Evolutionary conservation across 2,329 filamentous ascomycete species (phyloP), one percentile per base, ranked within the genome.

Genomic region (Microdochium bolleyi): DNA sequence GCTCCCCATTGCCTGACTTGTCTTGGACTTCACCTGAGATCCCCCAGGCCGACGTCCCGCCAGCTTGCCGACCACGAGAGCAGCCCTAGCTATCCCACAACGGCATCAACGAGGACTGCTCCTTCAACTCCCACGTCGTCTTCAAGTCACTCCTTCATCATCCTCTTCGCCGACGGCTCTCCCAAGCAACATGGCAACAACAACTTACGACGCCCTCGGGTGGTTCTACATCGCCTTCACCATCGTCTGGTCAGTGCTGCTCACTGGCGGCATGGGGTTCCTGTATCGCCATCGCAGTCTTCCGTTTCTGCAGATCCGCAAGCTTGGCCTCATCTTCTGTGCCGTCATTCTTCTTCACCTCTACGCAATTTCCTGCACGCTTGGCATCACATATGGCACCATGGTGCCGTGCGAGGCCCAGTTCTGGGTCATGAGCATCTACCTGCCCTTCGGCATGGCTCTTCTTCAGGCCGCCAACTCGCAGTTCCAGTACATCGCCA

Each of bases 391-490:
- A 22, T 58, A 66, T 51, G 63, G 64, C 24, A 51, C 68, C 25
- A 51, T 68, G 10, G 60, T 71, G n/a, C 78, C 80, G 0, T 79
- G 79, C 51, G 69, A 74, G 21, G 71, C 72, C 16, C 80, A 85
- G 64, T 87, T 75, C 63, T 87, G 83, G 81, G 75, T 84, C 64
- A 87, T 87, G 84, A 77, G 79, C 56, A 72, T 82, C 52, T 84
- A 81, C 63, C 70, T 87, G 2, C 84, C 84, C 11, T 76, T 82
- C 49, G 83, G 84, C 24, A 81, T 87, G 52, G 83, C 81, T 8
- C 67, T 87, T 4, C 86, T 86, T 61, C 83, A 87, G 61, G 83
- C 80, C 22, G 78, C 79, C 55, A 84, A 85, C 62, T 77, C 73
- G 59, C 79, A 80, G 52, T 80, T 86, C 51, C 73, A 84, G 19